These are phyloP conservation scores for Claviceps fusiformis DNA, from an alignment of 2,329 filamentous ascomycete genomes.

Conservation along the genomic window DNA sequence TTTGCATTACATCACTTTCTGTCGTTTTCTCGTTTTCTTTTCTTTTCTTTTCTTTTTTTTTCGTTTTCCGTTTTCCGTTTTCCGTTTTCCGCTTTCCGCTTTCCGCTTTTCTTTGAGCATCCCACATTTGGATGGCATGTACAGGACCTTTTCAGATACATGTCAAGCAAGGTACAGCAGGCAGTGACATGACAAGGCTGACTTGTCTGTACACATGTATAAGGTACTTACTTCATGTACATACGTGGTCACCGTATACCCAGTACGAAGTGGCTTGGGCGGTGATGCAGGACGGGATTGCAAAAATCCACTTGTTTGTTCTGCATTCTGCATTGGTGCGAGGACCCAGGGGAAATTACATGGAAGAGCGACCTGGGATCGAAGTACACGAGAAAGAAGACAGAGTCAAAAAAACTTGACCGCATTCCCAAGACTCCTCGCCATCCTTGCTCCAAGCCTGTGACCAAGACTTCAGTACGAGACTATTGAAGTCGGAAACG, in stretches of 20 bases:
- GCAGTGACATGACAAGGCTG: not conserved
- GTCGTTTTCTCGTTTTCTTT: too few species aligned
- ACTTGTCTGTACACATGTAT: not conserved
- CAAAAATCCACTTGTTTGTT: not conserved
- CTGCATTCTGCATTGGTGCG: conserved; percentile 1
- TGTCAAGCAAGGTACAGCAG: not conserved
- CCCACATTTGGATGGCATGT: not conserved
- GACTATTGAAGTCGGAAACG: conserved; percentile 22
- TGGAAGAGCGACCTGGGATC: not conserved
- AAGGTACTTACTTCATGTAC: not conserved
- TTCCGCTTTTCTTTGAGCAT: not conserved
- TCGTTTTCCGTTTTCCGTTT: too few species aligned
- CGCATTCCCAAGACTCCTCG: not conserved
- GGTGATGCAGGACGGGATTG: not conserved
- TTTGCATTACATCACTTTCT: not conserved
- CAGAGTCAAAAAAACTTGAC: not conserved
- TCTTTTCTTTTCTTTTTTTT: too few species aligned
- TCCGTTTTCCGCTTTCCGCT: too few species aligned
- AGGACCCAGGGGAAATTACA: not conserved
- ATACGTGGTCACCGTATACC: not conserved
- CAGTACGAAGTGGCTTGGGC: not conserved
- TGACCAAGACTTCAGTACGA: conserved; percentile 17
- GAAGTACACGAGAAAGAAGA: not conserved
- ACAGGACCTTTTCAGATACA: not conserved
- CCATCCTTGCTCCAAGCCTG: not conserved